Base-by-base conservation (phyloP, 1,284 basidiomycete genomes). In the Pseudozyma sp. region DNA sequence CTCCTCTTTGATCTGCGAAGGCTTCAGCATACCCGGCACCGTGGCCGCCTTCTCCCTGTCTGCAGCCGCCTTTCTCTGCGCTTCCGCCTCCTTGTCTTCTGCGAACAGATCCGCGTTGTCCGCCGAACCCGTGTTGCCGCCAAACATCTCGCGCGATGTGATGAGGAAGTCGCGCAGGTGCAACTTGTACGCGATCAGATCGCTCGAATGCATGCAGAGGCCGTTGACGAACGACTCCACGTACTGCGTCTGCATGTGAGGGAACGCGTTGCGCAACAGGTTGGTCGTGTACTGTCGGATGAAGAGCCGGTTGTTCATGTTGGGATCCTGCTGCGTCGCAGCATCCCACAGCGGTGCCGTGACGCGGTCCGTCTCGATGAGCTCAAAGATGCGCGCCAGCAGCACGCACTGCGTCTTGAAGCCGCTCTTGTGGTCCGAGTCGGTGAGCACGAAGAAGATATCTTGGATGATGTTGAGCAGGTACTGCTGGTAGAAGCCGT, bases 1-100 rank as follows among this genome's bases (percentile, higher is more conserved):
- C 68, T 81, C 76, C 51, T 81, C 79, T 54, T 68, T 77, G 56
- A 81, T 81, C 68, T 82, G 77, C 49, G 71, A 72, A 33, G 96
- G 96, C 86, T 98, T 98, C 84, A 98, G 89, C 92, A 99, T 94
- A 58, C 97, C 97, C n/a, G 96, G 97, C 70, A 99, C 94, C 75
- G 92, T 90, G 88, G 93, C 92, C 17, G 95, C 95, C 35, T 90
- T 89, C 86, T 94, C 90, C 58, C 92, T 90, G 86, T 97, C 94
- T 67, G 90, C 91, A 68, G 91, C 90, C 0, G 90, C 88, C 85
- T 89, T 89, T 70, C 85, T 84, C 77, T 90, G 86, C 60, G 88
- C 87, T 85, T 97, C 95, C 5, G 90, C 90, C 85, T 99, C 96
- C 86, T 94, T 97, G 86, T 99, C 97, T 82, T 98, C 97, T 64